Base-by-base conservation (phyloP, 768 basidiomycete genomes). In the Pleurotus tuoliensis region DNA sequence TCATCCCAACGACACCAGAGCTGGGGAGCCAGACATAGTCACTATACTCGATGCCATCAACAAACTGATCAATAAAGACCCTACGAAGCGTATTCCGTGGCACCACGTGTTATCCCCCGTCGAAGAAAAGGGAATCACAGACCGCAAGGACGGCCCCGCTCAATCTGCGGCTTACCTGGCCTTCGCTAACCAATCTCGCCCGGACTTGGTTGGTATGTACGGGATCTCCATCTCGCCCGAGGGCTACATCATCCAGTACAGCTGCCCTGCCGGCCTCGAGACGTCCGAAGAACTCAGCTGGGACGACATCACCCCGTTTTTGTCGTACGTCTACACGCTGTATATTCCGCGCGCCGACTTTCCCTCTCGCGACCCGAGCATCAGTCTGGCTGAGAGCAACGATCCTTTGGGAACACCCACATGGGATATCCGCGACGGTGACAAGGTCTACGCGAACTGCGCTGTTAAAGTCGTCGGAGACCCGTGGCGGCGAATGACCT, bases 131-230 rank as follows among this genome's bases (percentile, higher is more conserved):
- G 30, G 30, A 11, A 7, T 1, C 6, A 1, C 9, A 2, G 30
- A 30, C 13, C 18, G 47, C 37, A 18, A 44, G 7, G 34, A 47
- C 12, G 55, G 55, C 27, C 56, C 47, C 5, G 3, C 34, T 49
- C 56, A 57, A 57, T 47, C 49, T 6, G 39, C 4, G 2, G 56
- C 46, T 24, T 59, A 59, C 18, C 37, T 48, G 16, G 46, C 54
- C 8, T 27, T 59, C 40, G 37, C 45, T 44, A 56, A 50, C 40
- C 58, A 56, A 51, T 51, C 47, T 41, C 58, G 54, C 24, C 58
- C 58, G 6, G 55, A 55, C 27, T 30, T 48, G 38, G 37, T 47
- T 22, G 54, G 54, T 0, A 27, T 56, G 7, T 56, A 55, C 27
- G 54, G 54, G 12, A 40, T 55, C 20, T 38, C 15, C 2, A 27